A percentile compares a stretch with the other conserved stretches of the same genome.
These are phyloP conservation scores for Fusarium incarnatum DNA, from an alignment of 2,329 filamentous ascomycete genomes.

Conservation along the genomic window DNA sequence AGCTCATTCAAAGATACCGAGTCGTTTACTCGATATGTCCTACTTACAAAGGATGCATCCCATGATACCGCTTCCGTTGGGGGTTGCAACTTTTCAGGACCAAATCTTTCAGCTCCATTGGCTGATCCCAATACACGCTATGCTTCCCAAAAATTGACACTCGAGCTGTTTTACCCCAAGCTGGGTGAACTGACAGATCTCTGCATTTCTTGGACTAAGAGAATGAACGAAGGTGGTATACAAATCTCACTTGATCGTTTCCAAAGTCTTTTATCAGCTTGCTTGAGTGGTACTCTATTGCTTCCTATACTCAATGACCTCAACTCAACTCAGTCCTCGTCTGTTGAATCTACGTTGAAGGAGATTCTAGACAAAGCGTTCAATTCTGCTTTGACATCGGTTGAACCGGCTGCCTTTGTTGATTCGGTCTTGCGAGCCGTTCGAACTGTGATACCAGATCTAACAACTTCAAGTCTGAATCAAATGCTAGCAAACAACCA, in stretches of 20 bases:
- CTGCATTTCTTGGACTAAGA: constrained; percentile 61
- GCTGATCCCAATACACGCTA: constrained; percentile 52
- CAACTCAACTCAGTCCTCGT: constrained; percentile 61
- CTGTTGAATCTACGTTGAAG: constrained; percentile 59
- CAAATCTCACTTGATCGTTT: constrained; percentile 66
- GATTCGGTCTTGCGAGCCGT: constrained; percentile 60
- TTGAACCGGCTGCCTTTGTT: constrained; percentile 60
- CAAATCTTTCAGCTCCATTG: constrained; percentile 29
- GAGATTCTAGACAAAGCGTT: constrained; percentile 57
- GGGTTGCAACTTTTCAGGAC: constrained; percentile 8
- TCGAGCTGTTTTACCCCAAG: constrained; percentile 67
- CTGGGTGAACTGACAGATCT: constrained; percentile 61
- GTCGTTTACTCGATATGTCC: constrained; percentile 64
- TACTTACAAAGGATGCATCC: constrained; percentile 59
- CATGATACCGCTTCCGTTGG: not conserved
- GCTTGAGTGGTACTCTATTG: constrained; percentile 59
- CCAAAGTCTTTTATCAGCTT: constrained; percentile 63
- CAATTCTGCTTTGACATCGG: constrained; percentile 54
- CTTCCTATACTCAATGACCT: constrained; percentile 61
- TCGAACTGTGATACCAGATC: constrained; percentile 60
- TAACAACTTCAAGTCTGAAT: constrained; percentile 54
- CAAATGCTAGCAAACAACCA: constrained; percentile 54
- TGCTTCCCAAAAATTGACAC: constrained; percentile 62
- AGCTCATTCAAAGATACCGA: constrained; percentile 57
- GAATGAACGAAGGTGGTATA: constrained; percentile 57